Evolutionary conservation across 169 alveolate genomes (phyloP).

Genomic region (Nephromyces sp.): DNA sequence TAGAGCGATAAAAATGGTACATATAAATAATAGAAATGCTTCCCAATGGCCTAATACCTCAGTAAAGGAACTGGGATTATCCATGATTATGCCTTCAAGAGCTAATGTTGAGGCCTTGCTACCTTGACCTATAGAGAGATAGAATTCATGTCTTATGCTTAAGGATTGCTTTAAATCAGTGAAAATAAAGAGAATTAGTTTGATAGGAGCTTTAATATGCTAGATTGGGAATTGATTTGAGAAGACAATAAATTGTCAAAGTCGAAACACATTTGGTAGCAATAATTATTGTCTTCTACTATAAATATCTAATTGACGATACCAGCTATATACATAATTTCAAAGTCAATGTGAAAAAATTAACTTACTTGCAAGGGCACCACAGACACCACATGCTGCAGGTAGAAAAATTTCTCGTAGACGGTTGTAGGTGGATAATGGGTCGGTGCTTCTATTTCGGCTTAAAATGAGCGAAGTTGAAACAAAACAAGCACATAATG

Average conservation of each 20-base stretch:
- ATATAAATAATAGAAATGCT: background rate
- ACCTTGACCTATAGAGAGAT: background rate
- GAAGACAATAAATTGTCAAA: background rate
- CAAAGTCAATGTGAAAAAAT: no score
- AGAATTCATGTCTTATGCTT: background rate
- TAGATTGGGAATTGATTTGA: no score
- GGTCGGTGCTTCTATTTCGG: no score
- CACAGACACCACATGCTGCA: no score
- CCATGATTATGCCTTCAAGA: background rate
- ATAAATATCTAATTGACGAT: no score
- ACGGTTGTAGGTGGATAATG: no score
- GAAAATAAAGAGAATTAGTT: background rate
- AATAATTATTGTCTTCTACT: background rate
- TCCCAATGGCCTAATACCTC: background rate
- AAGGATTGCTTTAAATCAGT: background rate
- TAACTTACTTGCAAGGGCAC: no score
- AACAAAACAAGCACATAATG: no score
- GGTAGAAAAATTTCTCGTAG: no score
- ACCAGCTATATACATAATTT: no score
- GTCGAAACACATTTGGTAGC: background rate
- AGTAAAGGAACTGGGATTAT: background rate
- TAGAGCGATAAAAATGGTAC: background rate
- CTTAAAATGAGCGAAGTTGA: no score
- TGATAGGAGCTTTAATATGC: background rate
- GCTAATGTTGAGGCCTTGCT: background rate